phyloP scores from a whole-genome alignment of 257 asterid genomes.

The Nicotiana otophora region DNA sequence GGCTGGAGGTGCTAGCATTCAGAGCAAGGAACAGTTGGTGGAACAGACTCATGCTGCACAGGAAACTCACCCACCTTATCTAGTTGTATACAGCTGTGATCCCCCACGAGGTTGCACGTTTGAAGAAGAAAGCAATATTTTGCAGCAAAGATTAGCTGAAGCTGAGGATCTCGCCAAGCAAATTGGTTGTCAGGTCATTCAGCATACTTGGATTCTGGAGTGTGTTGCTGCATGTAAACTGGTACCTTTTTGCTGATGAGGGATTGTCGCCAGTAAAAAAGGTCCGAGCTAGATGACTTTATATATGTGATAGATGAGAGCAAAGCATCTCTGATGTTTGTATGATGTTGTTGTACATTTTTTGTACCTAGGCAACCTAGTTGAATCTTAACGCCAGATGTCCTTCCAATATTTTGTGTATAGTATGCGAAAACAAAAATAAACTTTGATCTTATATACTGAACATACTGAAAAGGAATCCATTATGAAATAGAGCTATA shows the following conservation, averaged over 20 bases:
- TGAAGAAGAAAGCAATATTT: constrained; percentile 29
- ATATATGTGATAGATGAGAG: neutral
- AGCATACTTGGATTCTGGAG: constrained; percentile 92
- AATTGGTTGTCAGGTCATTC: constrained; percentile 32
- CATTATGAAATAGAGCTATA: neutral
- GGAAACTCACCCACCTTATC: constrained; percentile 10
- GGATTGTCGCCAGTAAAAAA: neutral
- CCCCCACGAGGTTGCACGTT: constrained; percentile 26
- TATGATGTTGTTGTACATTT: neutral
- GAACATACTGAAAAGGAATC: neutral
- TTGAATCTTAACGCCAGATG: neutral
- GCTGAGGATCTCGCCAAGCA: constrained; percentile 40
- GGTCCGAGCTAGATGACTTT: neutral
- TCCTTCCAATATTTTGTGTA: neutral
- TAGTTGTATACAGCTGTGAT: constrained; percentile 52
- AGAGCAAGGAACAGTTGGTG: constrained; percentile 33
- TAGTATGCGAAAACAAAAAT: neutral
- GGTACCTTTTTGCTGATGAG: constrained; percentile 25
- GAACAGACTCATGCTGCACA: constrained; percentile 12
- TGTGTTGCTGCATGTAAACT: constrained; percentile 61
- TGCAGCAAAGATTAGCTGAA: constrained; percentile 32
- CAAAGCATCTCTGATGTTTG: neutral
- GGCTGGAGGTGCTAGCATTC: constrained; percentile 62
- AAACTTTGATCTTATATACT: neutral
- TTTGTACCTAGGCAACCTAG: neutral